Evolutionary conservation across 192 early-diverging fungal species (phyloP).

Genomic region (Mortierella claussenii): DNA sequence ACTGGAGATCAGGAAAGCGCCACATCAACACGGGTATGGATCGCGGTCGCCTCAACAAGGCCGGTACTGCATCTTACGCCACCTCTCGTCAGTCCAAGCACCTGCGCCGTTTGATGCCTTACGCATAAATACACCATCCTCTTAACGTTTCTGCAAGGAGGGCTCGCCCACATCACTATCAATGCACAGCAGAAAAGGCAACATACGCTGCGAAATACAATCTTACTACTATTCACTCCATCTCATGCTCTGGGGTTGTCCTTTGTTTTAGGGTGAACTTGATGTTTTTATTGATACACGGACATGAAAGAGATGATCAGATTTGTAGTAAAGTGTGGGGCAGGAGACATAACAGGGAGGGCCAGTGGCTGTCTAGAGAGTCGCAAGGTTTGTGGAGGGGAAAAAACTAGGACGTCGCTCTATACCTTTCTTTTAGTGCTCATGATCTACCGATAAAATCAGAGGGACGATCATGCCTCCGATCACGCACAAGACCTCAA

Average conservation of each 20-base stretch:
- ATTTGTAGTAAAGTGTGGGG: neutral
- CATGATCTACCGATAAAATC: slow-evolving; percentile 50
- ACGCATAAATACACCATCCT: slow-evolving; percentile 35
- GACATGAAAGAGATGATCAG: no score
- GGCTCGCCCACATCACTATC: no score
- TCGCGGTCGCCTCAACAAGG: slow-evolving; percentile 51
- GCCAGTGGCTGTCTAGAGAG: neutral
- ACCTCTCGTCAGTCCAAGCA: slow-evolving; percentile 45
- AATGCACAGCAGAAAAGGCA: neutral
- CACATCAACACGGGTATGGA: slow-evolving; percentile 55
- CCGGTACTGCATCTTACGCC: slow-evolving; percentile 37
- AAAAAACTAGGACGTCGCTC: neutral
- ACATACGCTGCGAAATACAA: no score
- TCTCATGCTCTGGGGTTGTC: no score
- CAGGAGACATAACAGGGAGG: neutral
- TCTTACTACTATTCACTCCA: no score
- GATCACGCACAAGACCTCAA: slow-evolving; percentile 45
- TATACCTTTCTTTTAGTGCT: slow-evolving; percentile 23
- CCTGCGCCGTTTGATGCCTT: slow-evolving; percentile 53
- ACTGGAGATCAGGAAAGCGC: slow-evolving; percentile 56
- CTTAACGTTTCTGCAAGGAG: no score
- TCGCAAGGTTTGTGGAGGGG: neutral
- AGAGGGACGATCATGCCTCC: slow-evolving; percentile 51
- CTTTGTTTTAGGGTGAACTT: no score
- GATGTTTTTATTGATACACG: neutral